These are phyloP conservation scores for Claviceps sorghi DNA, from an alignment of 2,329 filamentous ascomycete genomes.

Conservation along the genomic window DNA sequence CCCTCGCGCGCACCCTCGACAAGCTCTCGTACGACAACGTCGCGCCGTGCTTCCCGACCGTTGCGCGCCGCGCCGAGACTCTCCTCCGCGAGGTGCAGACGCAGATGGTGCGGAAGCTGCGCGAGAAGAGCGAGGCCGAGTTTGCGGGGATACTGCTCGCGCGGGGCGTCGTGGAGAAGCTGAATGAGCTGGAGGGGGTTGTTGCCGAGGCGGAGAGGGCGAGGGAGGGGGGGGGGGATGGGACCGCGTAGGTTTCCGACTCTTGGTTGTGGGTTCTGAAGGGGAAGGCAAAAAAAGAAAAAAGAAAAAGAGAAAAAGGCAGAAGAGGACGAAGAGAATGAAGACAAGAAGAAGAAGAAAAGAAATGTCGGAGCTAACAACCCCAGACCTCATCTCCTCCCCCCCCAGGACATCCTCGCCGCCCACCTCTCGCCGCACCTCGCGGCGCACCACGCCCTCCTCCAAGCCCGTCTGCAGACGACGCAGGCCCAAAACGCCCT, in stretches of 20 bases:
- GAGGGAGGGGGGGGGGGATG: constrained; percentile 7
- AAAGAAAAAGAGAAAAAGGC: no score
- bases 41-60: constrained; percentile 45
- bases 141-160: constrained; percentile 39
- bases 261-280: no score
- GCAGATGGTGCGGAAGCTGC: constrained; percentile 42
- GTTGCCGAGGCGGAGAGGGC: constrained; percentile 31
- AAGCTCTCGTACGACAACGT: constrained; percentile 44
- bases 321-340: no score
- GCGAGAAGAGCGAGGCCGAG: constrained; percentile 40
- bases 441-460: constrained; percentile 35
- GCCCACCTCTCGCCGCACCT: constrained; percentile 42
- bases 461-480: constrained; percentile 43
- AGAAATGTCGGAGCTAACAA: no score
- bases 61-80: constrained; percentile 34
- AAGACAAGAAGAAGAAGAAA: constrained; percentile 13
- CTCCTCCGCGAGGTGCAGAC: constrained; percentile 40
- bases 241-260: no score
- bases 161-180: constrained; percentile 37
- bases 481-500: constrained; percentile 41
- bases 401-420: constrained; percentile 34
- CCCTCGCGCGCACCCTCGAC: constrained; percentile 37
- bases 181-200: constrained; percentile 45
- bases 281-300: no score
- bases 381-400: constrained; percentile 39